Conservation (phyloP, 805 yeast genomes). For the Wickerhamomyces pijperi region DNA sequence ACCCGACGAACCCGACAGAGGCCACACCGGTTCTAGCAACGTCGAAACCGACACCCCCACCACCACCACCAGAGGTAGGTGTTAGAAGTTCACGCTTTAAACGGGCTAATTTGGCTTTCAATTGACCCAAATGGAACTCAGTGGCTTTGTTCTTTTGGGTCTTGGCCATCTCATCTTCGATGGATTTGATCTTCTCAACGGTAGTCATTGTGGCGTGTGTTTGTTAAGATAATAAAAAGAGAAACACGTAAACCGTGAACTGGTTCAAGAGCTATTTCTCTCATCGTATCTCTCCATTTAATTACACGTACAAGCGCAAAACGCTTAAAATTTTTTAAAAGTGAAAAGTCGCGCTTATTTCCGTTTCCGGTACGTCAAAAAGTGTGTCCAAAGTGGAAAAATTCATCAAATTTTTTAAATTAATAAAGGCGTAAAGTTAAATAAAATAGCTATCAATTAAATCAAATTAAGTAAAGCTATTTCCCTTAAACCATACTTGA, state of each 20-base stretch:
- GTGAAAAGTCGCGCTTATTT: not conserved
- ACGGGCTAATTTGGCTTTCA: conserved; percentile 93
- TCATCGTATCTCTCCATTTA: too few species aligned
- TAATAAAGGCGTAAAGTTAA: too few species aligned
- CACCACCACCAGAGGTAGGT: conserved; percentile 68
- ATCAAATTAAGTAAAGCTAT: too few species aligned
- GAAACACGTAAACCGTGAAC: too few species aligned
- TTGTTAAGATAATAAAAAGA: too few species aligned
- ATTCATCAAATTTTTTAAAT: not conserved
- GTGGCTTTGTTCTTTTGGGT: conserved; percentile 98
- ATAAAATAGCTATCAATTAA: too few species aligned
- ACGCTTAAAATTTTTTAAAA: not conserved
- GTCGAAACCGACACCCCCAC: conserved; percentile 89
- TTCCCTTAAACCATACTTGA: not conserved
- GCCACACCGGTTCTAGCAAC: conserved; percentile 99
- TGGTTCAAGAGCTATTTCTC: too few species aligned
- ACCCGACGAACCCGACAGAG: conserved; percentile 94
- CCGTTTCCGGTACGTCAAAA: not conserved
- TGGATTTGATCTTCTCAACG: conserved; percentile 33
- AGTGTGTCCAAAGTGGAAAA: not conserved
- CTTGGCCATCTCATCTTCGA: conserved; percentile 95
- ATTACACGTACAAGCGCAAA: too few species aligned
- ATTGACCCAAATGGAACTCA: conserved; percentile 91
- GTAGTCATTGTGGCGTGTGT: conserved; percentile 19
- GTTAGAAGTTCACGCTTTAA: conserved; percentile 83